Base-by-base conservation (phyloP, 139 green algal genomes). In the Spirogloea muscicola region DNA sequence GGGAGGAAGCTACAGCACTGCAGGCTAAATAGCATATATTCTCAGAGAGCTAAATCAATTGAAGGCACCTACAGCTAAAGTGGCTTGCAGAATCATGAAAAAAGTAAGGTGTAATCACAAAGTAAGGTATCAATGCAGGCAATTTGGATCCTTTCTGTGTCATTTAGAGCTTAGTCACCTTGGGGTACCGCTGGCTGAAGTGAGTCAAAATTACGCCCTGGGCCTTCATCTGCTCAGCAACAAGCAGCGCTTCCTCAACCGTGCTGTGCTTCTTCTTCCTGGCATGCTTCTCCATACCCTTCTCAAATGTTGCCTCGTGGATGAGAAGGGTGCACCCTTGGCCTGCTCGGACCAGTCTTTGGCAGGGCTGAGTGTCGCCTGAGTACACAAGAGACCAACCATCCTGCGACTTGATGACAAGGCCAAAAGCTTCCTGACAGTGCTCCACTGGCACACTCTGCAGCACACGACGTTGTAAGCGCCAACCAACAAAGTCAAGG, bases 251-350 rank as follows among this genome's bases (percentile, higher is more conserved):
- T 68, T 97, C 92, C n/a, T 67, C 58, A 2, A 84, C 92, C 25
- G 91, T 95, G 84, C 81, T 91, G 86, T 98, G 94, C 31, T 77
- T 76, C 87, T 97, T 97, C 43, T 76, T 76, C 1, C 83, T 3
- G 7, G 94, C 94, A 52, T 97, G 92, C 29, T 84, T 70, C 10
- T 58, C 25, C 84, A 97, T 85, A 0, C 81, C 29, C 3, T 37
- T 46, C 65, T 64, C 94, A 74, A 98, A 98, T 0, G 94, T 97
- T 13, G 93, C 93, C 80, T 99, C 94, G 71, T 99, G 94, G 2
- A 99, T 88, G 44, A 99, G 81, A 62, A 99, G 44, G 4, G 85
- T 93, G 41, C 87, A 91, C 27, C 85, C 86, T 16, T 77, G 74
- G 2, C 91, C 91, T 5, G 92, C 91, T 3, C 84, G 68, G 27